Conservation (phyloP, 2,329 filamentous ascomycete species). For the Penicillium sp. region DNA sequence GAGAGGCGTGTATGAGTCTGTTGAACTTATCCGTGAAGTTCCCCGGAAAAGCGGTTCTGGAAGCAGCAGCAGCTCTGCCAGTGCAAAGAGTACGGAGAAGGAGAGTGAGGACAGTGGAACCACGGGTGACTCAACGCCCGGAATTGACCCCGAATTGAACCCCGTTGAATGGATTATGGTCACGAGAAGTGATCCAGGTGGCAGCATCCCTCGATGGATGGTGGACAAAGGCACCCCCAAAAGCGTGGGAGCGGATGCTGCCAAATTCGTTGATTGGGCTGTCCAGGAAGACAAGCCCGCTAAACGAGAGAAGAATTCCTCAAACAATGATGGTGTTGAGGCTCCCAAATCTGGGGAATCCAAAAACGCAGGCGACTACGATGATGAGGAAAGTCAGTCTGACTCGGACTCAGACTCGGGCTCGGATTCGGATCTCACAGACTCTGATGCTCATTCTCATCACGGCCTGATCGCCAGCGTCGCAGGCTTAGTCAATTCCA, state of each 20-base stretch:
- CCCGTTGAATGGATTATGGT: constrained; percentile 92
- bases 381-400: constrained; percentile 5
- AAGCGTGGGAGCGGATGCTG: constrained; percentile 75
- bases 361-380: constrained; percentile 3
- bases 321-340: neutral
- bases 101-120: constrained; percentile 23
- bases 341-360: neutral
- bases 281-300: constrained; percentile 51
- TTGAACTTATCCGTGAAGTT: constrained; percentile 87
- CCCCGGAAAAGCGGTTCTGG: constrained; percentile 39
- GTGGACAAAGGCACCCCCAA: constrained; percentile 85
- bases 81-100: constrained; percentile 8
- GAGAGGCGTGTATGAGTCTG: constrained; percentile 83
- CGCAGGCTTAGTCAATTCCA: constrained; percentile 36
- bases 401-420: neutral
- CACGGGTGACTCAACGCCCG: constrained; percentile 19
- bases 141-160: constrained; percentile 56
- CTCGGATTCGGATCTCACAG: constrained; percentile 3
- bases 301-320: constrained; percentile 24
- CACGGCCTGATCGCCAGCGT: constrained; percentile 40
- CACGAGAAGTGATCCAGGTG: constrained; percentile 83
- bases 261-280: constrained; percentile 81
- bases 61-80: constrained; percentile 4
- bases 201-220: constrained; percentile 84
- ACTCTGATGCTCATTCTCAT: constrained; percentile 23